Evolutionary conservation across 192 early-diverging fungal species (phyloP), one percentile per base, ranked within the genome.

Genomic region (Pecoramyces ruminantium): DNA sequence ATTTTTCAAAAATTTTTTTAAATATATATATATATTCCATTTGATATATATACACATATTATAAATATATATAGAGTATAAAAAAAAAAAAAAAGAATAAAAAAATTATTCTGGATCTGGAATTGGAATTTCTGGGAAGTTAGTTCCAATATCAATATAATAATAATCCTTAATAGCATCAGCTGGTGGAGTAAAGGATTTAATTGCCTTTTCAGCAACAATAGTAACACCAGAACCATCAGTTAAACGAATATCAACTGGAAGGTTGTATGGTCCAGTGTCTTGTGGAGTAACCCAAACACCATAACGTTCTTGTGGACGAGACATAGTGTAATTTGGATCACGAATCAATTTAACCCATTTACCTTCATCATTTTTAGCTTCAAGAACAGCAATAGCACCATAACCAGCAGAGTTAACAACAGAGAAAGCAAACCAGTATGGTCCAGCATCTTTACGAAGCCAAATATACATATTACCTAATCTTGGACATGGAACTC

Each of bases 221-320:
- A 80, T 21, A 30, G 25, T 27, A 11, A 78, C 80, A 30, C 80
- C 80, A 80, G 80, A 39, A 30, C 34, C 80, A 34, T 34, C 30
- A 34, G 30, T 34, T 34, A 34, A 34, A 34, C 30, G 30, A 34
- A 34, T 34, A 34, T 39, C 80, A 12, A 80, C 12, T 30, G 80
- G 80, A 39, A 79, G 80, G n/a, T 80, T 80, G 80, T 27, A 80
- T 77, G 80, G 80, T 27, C 80, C 80, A 30, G 80, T 79, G 25
- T 27, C 80, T 80, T 80, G 80, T 30, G 80, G 80, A 27, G 79
- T 79, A 80, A 27, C 67, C 80, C 80, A 80, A 11, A 79, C 38
- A 39, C 80, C 80, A 11, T 80, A 80, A 77, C 80, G 80, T 77
- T 80, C 80, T 79, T 80, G 80, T 39, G 80, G 80, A 78, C 80